Evolutionary conservation across 2,329 filamentous ascomycete species (phyloP), one percentile per base, ranked within the genome.

Genomic region (Diaporthe ampelina): DNA sequence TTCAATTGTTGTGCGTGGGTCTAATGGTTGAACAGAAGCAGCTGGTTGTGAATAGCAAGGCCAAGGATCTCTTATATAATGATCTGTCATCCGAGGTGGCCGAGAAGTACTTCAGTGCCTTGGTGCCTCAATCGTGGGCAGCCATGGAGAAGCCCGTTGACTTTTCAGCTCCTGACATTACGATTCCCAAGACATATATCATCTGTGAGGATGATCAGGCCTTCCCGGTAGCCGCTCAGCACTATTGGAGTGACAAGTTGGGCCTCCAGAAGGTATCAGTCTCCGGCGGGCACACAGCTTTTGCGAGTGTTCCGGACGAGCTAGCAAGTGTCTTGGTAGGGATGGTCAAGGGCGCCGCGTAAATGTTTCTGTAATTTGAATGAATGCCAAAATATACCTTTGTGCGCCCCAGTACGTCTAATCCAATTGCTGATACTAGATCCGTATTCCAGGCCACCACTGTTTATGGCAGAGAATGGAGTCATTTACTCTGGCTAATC

Each of bases 151-250:
- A 65, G 17, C 59, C 59, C 10, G 40, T 65, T 5, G 59, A 48
- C 15, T 65, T 50, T 29, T 13, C 43, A 7, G 43, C 35, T 2
- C 59, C 59, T 9, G 59, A 65, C 11, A 65, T 65, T 26, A 65
- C 40, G 4, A 65, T 65, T 35, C 59, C 59, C 9, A 65, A 65
- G 59, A n/a, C 43, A 4, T 65, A 65, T 32, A 65, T 65, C 40
- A 9, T 65, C 19, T 65, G 59, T 48, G 59, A 65, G 3, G 4
- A 10, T 15, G 59, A 65, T 9, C 26, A 48, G 59, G 59, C 59
- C n/a, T 67, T 67, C 21, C 61, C 61, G 6, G 50, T 29, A n/a
- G 61, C 21, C 24, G 43, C 61, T 0, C 61, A 52, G 61, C 61
- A 37, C 13, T 6, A 24, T 4, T 67, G 19, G 21, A 13, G 13